Evolutionary conservation across 1,284 basidiomycete species (phyloP), one percentile per base, ranked within the genome.

Genomic region (Albatrellus sp.): DNA sequence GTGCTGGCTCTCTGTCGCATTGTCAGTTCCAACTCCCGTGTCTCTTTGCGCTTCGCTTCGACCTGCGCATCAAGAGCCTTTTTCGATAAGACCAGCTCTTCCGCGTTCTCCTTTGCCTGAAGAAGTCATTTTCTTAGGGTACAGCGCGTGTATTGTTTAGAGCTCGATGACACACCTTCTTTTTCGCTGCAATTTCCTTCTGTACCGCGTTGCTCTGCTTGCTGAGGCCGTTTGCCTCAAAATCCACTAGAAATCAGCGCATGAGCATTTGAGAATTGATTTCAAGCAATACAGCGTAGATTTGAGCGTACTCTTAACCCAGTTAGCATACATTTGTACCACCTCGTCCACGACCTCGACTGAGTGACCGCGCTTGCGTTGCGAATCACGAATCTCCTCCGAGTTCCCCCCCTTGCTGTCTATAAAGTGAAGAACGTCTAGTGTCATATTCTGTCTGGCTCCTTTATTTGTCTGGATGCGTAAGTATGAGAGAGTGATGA

Each of bases 281-380:
- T 20, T 28, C 37, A 16, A 39, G 20, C 13, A 8, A 13, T 19
- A 33, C 24, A 28, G 17, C 24, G 24, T 24, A 12, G 7, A 14
- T 19, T 20, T 33, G 36, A 3, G 76, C 86, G 58, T 59, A 93
- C 91, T 79, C 62, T 85, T 87, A 35, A 88, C 85, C 92, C 92
- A 96, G 55, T 90, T 80, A 42, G 80, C 71, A 64, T 98, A 97
- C 75, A 96, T 82, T 55, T 77, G 75, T 51, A 98, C 81, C 48
- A 98, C 80, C 62, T 98, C 87, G 64, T 97, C 92, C 11, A 98
- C 92, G 52, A 97, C 63, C 64, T 93, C 90, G 40, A 89, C 87
- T 19, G 85, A 73, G 38, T 90, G 83, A 6, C 87, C 87, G 36
- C 96, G 79, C 67, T 92, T 94, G 60, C 80, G 73, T 68, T 98